phyloP scores from a whole-genome alignment of 2,329 filamentous ascomycete genomes.

The Fusarium redolens region DNA sequence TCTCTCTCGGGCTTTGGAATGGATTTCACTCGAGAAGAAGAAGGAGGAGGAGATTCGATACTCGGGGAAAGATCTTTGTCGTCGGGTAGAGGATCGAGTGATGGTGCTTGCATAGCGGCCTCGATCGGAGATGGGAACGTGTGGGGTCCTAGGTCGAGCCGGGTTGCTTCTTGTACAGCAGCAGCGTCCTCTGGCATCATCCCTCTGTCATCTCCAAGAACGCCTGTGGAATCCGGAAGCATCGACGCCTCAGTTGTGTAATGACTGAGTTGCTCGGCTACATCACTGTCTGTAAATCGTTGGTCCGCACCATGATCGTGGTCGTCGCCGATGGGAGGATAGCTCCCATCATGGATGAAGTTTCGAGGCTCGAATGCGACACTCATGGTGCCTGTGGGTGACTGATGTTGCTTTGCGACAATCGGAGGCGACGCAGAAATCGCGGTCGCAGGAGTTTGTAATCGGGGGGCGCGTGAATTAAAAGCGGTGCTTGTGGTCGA shows the following conservation, averaged over 20 bases:
- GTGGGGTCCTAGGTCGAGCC: constrained; percentile 52
- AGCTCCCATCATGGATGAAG: constrained; percentile 61
- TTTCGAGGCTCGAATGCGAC: constrained; percentile 64
- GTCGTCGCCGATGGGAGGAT: constrained; percentile 60
- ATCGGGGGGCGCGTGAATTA: constrained; percentile 25
- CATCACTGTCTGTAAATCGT: constrained; percentile 57
- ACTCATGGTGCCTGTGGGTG: constrained; percentile 55
- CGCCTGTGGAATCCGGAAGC: constrained; percentile 53
- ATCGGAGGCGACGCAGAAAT: constrained; percentile 27
- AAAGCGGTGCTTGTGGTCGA: neutral
- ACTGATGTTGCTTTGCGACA: constrained; percentile 16
- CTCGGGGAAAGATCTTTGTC: constrained; percentile 51
- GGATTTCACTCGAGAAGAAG: constrained; percentile 59
- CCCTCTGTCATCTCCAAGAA: constrained; percentile 51
- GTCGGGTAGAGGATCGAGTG: constrained; percentile 49
- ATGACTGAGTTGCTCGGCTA: constrained; percentile 56
- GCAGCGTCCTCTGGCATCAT: constrained; percentile 54
- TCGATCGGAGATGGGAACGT: constrained; percentile 52
- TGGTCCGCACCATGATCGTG: constrained; percentile 56
- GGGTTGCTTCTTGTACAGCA: constrained; percentile 52
- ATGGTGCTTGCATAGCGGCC: constrained; percentile 46
- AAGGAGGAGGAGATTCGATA: constrained; percentile 48
- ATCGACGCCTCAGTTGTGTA: constrained; percentile 56
- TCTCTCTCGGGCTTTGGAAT: constrained; percentile 70
- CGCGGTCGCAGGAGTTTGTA: constrained; percentile 16